Evolutionary conservation across 257 asterid genomes (phyloP).

Genomic region (Plantago major): DNA sequence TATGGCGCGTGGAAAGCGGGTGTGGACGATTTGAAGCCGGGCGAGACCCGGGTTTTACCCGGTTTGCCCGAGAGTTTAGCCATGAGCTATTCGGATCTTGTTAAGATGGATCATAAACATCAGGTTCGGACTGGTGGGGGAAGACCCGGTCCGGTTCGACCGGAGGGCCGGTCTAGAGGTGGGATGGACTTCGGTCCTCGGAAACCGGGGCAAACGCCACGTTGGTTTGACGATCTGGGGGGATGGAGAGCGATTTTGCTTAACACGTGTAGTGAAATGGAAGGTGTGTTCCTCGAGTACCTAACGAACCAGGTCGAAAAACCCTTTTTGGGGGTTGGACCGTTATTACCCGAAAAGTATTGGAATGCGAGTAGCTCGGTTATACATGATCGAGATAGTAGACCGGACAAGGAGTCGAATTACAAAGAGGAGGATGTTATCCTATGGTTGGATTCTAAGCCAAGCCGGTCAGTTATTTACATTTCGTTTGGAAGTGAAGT

Average conservation of each 20-base stretch:
- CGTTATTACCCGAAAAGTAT: conserved; percentile 51
- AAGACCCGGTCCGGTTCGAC: conserved; percentile 7
- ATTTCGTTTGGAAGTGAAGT: conserved; percentile 76
- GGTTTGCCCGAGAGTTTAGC: conserved; percentile 54
- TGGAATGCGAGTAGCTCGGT: conserved; percentile 45
- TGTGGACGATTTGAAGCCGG: conserved; percentile 33
- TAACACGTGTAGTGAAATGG: conserved; percentile 59
- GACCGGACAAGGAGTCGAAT: conserved; percentile 45
- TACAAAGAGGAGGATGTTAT: conserved; percentile 56
- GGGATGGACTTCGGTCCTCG: conserved; percentile 37
- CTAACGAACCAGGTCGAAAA: conserved; percentile 28
- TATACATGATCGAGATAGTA: conserved; percentile 35
- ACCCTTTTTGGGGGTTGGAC: conserved; percentile 58
- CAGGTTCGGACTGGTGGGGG: background rate
- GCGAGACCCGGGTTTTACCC: conserved; percentile 33
- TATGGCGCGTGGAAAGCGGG: conserved; percentile 53
- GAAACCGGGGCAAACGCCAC: conserved; percentile 35
- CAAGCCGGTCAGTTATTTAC: conserved; percentile 48
- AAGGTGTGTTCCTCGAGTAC: conserved; percentile 45
- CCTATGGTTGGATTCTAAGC: conserved; percentile 58
- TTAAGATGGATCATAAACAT: conserved; percentile 22
- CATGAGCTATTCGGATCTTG: conserved; percentile 34
- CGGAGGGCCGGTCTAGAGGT: conserved; percentile 17
- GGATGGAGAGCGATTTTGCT: conserved; percentile 43
- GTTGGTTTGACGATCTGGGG: conserved; percentile 52